phyloP scores from a whole-genome alignment of 257 asterid genomes.

The Nicotiana noctiflora region DNA sequence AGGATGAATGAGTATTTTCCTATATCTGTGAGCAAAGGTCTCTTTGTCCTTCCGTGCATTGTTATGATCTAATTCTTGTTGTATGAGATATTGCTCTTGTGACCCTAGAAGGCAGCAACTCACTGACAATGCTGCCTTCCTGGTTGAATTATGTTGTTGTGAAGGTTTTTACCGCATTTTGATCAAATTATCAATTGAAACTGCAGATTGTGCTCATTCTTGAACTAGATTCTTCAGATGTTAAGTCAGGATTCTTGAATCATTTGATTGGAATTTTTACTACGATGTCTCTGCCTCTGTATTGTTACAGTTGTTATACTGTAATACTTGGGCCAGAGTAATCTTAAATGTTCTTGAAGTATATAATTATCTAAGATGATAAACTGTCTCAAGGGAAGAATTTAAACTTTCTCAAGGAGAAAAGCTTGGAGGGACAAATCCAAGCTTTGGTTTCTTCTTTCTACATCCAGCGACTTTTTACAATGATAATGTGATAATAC shows the following conservation, averaged over 20 bases:
- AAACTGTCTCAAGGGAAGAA: background rate
- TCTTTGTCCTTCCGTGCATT: background rate
- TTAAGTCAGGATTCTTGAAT: background rate
- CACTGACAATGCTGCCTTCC: background rate
- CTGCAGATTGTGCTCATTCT: background rate
- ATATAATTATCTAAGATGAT: background rate
- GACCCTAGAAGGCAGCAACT: background rate
- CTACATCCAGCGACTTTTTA: conserved; percentile 24
- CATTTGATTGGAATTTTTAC: background rate
- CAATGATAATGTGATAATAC: conserved; percentile 15
- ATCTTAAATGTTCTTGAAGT: background rate
- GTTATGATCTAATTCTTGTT: background rate
- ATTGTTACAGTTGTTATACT: background rate
- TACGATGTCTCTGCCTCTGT: background rate
- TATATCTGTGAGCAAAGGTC: background rate
- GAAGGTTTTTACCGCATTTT: background rate
- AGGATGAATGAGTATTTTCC: background rate
- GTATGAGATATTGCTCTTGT: background rate
- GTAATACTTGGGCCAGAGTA: background rate
- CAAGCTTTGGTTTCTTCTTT: conserved; percentile 17
- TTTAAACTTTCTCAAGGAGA: background rate
- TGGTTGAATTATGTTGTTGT: background rate
- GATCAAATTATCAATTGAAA: background rate
- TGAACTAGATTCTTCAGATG: background rate
- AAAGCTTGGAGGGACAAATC: background rate